Conservation (phyloP, 2,329 filamentous ascomycete species). For the Aureobasidium lini region DNA sequence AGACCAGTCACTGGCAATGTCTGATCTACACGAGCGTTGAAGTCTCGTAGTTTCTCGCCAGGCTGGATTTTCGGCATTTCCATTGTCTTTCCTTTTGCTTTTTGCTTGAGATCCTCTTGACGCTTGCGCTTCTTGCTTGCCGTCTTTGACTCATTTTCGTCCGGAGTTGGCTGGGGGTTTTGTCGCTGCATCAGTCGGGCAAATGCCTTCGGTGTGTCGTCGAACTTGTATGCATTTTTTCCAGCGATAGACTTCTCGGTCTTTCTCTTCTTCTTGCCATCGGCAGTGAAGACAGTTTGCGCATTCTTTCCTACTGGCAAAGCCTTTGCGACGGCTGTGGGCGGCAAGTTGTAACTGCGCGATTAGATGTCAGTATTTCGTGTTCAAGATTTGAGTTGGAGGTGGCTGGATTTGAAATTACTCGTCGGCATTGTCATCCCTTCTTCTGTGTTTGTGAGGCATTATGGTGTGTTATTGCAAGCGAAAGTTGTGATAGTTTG, state of each 20-base stretch:
- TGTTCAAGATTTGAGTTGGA: conserved; percentile 36
- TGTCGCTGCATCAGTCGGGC: conserved; percentile 73
- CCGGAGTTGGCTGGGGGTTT: conserved; percentile 44
- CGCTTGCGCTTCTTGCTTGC: conserved; percentile 38
- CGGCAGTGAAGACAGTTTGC: conserved; percentile 26
- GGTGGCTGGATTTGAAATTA: conserved; percentile 18
- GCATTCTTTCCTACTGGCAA: conserved; percentile 46
- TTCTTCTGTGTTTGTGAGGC: conserved; percentile 28
- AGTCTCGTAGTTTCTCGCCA: conserved; percentile 76
- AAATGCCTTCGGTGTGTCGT: conserved; percentile 87
- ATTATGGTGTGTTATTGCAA: conserved; percentile 11
- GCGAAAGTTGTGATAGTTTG: not conserved
- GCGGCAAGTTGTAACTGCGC: conserved; percentile 50
- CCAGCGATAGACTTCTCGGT: conserved; percentile 23
- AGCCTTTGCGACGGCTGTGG: conserved; percentile 50
- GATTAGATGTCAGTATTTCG: conserved; percentile 31
- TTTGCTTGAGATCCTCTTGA: conserved; percentile 16
- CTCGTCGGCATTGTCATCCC: conserved; percentile 30
- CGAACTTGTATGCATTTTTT: conserved; percentile 44
- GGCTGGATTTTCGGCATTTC: conserved; percentile 65
- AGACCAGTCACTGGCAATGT: conserved; percentile 70
- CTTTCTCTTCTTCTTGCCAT: conserved; percentile 25
- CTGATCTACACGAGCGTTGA: conserved; percentile 73
- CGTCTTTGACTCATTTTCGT: conserved; percentile 56
- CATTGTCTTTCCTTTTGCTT: conserved; percentile 8